Evolutionary conservation across 495 filamentous ascomycete genomes (phyloP), one percentile per base, ranked within the genome.

Genomic region (Xylaria nigripes): DNA sequence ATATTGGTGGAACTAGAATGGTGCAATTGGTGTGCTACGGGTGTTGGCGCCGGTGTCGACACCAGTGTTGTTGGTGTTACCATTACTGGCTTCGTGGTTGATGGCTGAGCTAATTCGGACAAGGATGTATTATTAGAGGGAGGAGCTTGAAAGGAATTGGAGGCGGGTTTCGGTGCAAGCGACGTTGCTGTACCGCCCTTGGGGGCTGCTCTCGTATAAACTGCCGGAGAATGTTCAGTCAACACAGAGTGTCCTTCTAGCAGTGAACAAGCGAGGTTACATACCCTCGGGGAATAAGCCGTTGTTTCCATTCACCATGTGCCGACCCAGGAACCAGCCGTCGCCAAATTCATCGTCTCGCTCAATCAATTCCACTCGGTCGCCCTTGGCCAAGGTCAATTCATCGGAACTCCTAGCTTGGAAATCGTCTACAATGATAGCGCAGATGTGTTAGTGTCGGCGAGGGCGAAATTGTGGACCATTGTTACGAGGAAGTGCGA

Each of bases 261-360:
- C 36, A 32, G 45, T 19, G 32, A 24, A 36, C 38, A 34, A 44
- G 9, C 27, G 9, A 54, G 38, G 29, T 12, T 27, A 41, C 79
- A 55, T 73, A 94, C 90, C 87, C 78, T 90, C 89, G 15, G 91
- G 91, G 67, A 96, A 95, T 29, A 96, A 79, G 42, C 91, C 91
- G 44, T 78, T 92, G 57, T 82, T 82, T 30, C 80, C 83, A 62
- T 84, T 90, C 45, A 77, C 72, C 58, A 85, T 55, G 68, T 95
- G 88, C 64, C 84, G 83, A 24, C 95, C 94, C 58, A 96, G 70
- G 72, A 88, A 99, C 94, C 94, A 99, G 50, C 93, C 94, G 73
- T 99, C 94, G 47, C 87, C 87, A 69, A 96, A 99, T 61, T 95
- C 94, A 67, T 97, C 92, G 68, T 97, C 92, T 48, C 94, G 81